Percentiles rank a stretch among this genome's conserved stretches.
Evolutionary conservation across 805 yeast genomes (phyloP).

Genomic region (Pichia manshurica): DNA sequence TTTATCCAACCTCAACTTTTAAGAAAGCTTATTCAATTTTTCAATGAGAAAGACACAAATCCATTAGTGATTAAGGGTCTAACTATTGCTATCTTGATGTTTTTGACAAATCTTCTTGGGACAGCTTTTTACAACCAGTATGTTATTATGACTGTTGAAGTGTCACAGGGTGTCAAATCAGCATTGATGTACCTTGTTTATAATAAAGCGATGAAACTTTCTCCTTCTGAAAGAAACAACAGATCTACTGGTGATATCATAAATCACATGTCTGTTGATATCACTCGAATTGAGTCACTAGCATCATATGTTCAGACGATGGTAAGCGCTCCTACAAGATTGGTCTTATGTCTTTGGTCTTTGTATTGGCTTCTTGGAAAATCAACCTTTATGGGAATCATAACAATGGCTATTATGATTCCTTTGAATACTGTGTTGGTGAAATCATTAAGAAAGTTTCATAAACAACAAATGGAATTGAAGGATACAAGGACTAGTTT

Average conservation of each 20-base stretch:
- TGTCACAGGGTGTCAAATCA: constrained; percentile 61
- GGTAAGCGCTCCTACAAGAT: constrained; percentile 54
- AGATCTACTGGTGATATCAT: constrained; percentile 74
- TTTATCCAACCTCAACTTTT: constrained; percentile 56
- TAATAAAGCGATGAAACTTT: constrained; percentile 62
- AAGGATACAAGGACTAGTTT: constrained; percentile 56
- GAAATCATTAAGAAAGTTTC: constrained; percentile 38
- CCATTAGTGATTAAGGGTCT: constrained; percentile 56
- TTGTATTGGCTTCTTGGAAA: constrained; percentile 51
- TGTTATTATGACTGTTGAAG: constrained; percentile 48
- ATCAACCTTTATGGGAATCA: constrained; percentile 54
- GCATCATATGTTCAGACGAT: constrained; percentile 48
- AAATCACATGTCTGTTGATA: constrained; percentile 74
- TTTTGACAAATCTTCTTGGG: constrained; percentile 51
- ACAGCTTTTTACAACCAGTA: constrained; percentile 67
- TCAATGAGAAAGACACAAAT: constrained; percentile 26
- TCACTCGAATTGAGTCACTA: constrained; percentile 55
- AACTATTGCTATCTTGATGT: constrained; percentile 58
- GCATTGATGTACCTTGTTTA: constrained; percentile 64
- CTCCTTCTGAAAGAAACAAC: constrained; percentile 55
- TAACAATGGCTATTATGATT: constrained; percentile 47
- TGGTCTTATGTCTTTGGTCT: constrained; percentile 48
- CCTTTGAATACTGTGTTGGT: constrained; percentile 51
- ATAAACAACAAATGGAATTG: constrained; percentile 52
- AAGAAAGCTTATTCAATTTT: constrained; percentile 42